A percentile compares a stretch with the other conserved stretches of the same genome.
Evolutionary conservation across 2,329 filamentous ascomycete genomes (phyloP).

Genomic region (Curvularia eragrostidis): DNA sequence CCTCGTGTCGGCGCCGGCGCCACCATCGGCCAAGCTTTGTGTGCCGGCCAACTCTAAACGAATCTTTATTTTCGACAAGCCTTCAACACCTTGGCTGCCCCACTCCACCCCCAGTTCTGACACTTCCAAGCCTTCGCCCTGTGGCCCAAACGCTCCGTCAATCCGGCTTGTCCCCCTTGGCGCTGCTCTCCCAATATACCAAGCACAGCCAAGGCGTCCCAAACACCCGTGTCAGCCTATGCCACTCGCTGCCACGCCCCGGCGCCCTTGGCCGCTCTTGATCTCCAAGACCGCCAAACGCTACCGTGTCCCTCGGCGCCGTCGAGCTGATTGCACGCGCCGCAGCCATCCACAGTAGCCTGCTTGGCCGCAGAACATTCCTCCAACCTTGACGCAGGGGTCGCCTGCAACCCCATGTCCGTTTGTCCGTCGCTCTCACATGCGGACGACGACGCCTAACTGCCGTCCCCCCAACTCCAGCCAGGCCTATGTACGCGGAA

Average conservation of each 20-base stretch:
- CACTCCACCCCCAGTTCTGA: conserved; percentile 31
- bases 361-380: not conserved
- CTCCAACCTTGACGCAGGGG: not conserved
- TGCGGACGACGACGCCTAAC: not conserved
- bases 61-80: conserved; percentile 47
- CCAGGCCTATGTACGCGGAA: conserved; percentile 29
- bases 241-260: conserved; percentile 13
- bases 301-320: conserved; percentile 12
- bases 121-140: conserved; percentile 33
- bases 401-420: not conserved
- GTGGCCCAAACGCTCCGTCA: conserved; percentile 25
- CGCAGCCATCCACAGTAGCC: not conserved
- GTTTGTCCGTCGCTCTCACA: not conserved
- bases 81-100: conserved; percentile 40
- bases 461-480: not conserved
- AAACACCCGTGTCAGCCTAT: conserved; percentile 20
- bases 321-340: conserved; percentile 2
- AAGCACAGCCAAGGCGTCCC: conserved; percentile 32
- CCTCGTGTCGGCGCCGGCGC: conserved; percentile 20
- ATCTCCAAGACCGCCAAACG: conserved; percentile 22
- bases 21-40: conserved; percentile 39
- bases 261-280: conserved; percentile 30
- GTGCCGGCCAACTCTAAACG: conserved; percentile 42
- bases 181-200: conserved; percentile 17
- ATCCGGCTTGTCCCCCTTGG: conserved; percentile 39